Evolutionary conservation across 176 grass and related monocot genomes (phyloP).

Genomic region (Zoysia japonica): DNA sequence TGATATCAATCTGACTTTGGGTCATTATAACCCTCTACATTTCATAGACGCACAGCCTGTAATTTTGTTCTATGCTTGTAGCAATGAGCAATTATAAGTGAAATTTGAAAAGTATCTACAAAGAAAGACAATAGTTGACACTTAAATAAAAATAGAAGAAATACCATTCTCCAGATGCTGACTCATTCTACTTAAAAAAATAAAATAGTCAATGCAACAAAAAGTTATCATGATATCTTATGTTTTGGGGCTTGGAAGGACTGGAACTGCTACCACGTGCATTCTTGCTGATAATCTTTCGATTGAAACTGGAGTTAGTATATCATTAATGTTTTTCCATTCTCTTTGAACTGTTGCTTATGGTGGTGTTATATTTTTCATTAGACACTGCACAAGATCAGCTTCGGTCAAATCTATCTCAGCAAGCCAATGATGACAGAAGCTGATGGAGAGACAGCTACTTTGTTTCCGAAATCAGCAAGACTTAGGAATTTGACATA

Average conservation of each 20-base stretch:
- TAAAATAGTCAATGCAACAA: background rate
- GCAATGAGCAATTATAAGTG: background rate
- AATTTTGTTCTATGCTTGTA: background rate
- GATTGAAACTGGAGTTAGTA: background rate
- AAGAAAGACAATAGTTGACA: background rate
- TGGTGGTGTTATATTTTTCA: constrained; percentile 30
- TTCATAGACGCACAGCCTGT: background rate
- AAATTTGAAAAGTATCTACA: background rate
- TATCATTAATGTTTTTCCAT: constrained; percentile 25
- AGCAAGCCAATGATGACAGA: constrained; percentile 98
- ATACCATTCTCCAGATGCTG: background rate
- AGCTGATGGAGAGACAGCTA: constrained; percentile 94
- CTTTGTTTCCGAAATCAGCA: constrained; percentile 93
- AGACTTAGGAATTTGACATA: constrained; percentile 92
- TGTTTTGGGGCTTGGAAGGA: background rate
- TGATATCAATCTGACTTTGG: constrained; percentile 6
- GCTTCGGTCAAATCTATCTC: constrained; percentile 90
- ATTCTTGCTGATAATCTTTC: constrained; percentile 23
- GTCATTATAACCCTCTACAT: background rate
- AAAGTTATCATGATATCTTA: constrained; percentile 5
- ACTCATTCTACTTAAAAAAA: background rate
- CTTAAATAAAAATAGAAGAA: constrained; percentile 2
- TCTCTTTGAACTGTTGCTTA: constrained; percentile 6
- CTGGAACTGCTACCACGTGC: background rate
- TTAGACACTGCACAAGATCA: constrained; percentile 95